These are phyloP conservation scores for Silene uniflora DNA, from an alignment of 148 eudicot species.

Conservation along the genomic window DNA sequence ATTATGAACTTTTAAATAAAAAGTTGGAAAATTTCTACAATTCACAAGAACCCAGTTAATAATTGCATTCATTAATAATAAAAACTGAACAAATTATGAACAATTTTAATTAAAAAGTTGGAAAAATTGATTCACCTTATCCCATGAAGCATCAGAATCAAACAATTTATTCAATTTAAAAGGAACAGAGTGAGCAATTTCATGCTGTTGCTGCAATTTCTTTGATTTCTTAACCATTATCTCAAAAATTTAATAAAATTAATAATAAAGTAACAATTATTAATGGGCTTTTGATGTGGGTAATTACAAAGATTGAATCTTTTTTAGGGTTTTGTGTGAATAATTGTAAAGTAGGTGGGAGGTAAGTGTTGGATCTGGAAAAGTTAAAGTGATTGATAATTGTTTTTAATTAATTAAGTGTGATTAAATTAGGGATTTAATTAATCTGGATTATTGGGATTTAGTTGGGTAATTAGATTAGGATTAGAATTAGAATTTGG, in stretches of 20 bases:
- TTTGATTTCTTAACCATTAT: conserved; percentile 69
- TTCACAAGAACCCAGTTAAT: neutral
- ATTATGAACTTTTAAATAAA: neutral
- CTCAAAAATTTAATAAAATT: neutral
- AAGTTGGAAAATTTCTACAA: neutral
- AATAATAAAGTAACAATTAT: no score
- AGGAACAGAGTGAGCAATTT: conserved; percentile 64
- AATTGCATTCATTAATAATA: neutral
- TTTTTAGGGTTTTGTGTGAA: neutral
- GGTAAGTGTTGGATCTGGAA: conserved; percentile 25
- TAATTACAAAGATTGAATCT: neutral
- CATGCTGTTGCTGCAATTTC: conserved; percentile 40
- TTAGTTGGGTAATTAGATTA: neutral
- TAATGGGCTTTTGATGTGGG: neutral
- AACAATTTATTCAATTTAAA: conserved; percentile 71
- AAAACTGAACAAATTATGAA: neutral
- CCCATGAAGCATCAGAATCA: conserved; percentile 97
- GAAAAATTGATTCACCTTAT: conserved; percentile 49
- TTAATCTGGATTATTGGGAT: neutral
- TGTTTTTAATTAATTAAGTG: no score
- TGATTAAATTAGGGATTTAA: neutral
- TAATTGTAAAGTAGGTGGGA: conserved; percentile 15
- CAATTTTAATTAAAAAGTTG: neutral
- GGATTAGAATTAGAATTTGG: neutral
- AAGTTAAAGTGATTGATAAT: neutral